Evolutionary conservation across 805 yeast species (phyloP).

Genomic region (Candida corydali): DNA sequence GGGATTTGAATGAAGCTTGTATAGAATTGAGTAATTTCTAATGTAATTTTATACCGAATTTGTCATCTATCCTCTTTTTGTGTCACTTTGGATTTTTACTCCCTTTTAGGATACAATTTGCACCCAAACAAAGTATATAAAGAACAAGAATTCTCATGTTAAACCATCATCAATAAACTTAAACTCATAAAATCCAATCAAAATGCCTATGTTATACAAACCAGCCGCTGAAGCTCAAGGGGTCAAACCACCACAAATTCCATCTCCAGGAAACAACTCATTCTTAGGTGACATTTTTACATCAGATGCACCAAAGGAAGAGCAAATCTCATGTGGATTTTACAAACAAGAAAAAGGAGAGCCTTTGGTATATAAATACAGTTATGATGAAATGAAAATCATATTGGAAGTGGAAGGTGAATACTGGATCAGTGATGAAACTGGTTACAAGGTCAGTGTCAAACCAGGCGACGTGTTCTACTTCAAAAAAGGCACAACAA

Average conservation of each 20-base stretch:
- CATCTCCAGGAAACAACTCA: constrained; percentile 64
- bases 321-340: constrained; percentile 64
- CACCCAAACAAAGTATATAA: neutral
- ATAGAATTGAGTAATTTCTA: constrained; percentile 4
- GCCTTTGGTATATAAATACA: constrained; percentile 62
- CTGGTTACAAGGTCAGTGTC: constrained; percentile 54
- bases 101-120: neutral
- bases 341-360: constrained; percentile 67
- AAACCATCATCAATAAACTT: neutral
- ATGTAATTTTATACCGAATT: too few species aligned
- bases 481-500: constrained; percentile 64
- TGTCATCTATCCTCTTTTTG: constrained; percentile 1
- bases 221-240: constrained; percentile 51
- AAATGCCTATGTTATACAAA: constrained; percentile 53
- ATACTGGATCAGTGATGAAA: constrained; percentile 58
- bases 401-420: constrained; percentile 66
- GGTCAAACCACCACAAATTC: constrained; percentile 53
- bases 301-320: constrained; percentile 55
- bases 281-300: constrained; percentile 65
- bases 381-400: constrained; percentile 64
- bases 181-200: constrained; percentile 12
- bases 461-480: constrained; percentile 65
- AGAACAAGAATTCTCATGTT: neutral
- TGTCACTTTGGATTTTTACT: neutral
- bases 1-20: constrained; percentile 6